Conservation (phyloP, 768 basidiomycete genomes). For the Suillus decipiens region DNA sequence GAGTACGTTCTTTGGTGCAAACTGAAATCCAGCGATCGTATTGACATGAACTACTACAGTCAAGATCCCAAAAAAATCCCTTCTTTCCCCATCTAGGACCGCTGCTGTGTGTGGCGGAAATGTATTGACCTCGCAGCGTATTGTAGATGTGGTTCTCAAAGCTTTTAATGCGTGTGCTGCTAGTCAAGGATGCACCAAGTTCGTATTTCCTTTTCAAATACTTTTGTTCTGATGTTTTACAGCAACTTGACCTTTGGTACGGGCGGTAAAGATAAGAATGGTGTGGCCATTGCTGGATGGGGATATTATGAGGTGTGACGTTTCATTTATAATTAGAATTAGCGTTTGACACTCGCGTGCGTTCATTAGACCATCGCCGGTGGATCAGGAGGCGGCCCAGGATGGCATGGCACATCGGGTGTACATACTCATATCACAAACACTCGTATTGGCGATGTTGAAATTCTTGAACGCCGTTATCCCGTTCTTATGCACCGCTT, state of each 20-base stretch:
- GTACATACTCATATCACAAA: slow-evolving; percentile 95
- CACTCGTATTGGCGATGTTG: slow-evolving; percentile 90
- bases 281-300: slow-evolving; percentile 77
- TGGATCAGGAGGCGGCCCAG: slow-evolving; percentile 87
- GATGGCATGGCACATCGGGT: slow-evolving; percentile 91
- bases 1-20: slow-evolving; percentile 43
- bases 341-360: slow-evolving; percentile 7
- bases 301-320: slow-evolving; percentile 76
- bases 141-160: slow-evolving; percentile 91
- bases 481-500: slow-evolving; percentile 89
- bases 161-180: slow-evolving; percentile 92
- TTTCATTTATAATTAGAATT: slow-evolving; percentile 8
- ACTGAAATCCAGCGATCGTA: not conserved
- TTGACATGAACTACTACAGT: slow-evolving; percentile 44
- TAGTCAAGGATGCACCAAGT: slow-evolving; percentile 94
- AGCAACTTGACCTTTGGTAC: slow-evolving; percentile 90
- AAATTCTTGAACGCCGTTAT: slow-evolving; percentile 91
- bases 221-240: slow-evolving; percentile 5
- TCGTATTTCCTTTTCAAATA: slow-evolving; percentile 27
- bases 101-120: slow-evolving; percentile 95
- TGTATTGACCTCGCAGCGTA: slow-evolving; percentile 88
- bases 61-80: slow-evolving; percentile 73
- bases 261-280: slow-evolving; percentile 84
- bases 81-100: slow-evolving; percentile 80
- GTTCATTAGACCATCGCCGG: slow-evolving; percentile 82